These are phyloP conservation scores for Zanthoxylum bungeanum DNA, from an alignment of 345 rosid genomes.

Conservation along the genomic window DNA sequence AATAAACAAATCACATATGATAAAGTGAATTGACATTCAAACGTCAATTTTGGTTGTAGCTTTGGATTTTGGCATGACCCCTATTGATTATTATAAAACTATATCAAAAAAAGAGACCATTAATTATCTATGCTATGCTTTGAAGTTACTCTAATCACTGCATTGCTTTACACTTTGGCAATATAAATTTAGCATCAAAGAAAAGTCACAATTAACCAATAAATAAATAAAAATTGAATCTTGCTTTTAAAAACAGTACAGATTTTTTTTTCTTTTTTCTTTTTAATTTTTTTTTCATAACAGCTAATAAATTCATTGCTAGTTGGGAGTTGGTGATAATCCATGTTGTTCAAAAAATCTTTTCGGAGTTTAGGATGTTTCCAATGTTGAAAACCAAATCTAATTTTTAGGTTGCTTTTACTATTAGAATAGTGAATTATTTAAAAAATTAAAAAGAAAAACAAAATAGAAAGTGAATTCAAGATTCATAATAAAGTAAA, in stretches of 20 bases:
- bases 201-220: background rate
- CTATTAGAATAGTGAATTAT: constrained; percentile 2
- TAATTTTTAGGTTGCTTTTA: constrained; percentile 13
- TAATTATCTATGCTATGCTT: constrained; percentile 13
- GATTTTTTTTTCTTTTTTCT: too few species aligned
- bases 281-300: too few species aligned
- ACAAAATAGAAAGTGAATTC: background rate
- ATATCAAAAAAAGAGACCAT: constrained; percentile 7
- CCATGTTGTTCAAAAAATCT: constrained; percentile 1
- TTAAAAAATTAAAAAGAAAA: background rate
- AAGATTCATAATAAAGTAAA: background rate
- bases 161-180: constrained; percentile 6
- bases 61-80: constrained; percentile 23
- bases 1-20: background rate
- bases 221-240: background rate
- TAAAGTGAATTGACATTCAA: constrained; percentile 16
- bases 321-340: background rate
- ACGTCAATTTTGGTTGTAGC: constrained; percentile 34
- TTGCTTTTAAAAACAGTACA: background rate
- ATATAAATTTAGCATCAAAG: background rate
- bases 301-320: constrained; percentile 4
- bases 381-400: background rate
- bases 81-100: background rate
- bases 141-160: constrained; percentile 43
- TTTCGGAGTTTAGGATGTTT: constrained; percentile 13